phyloP scores from a whole-genome alignment of 177 flowering plant species.

The Vitis hybrid region DNA sequence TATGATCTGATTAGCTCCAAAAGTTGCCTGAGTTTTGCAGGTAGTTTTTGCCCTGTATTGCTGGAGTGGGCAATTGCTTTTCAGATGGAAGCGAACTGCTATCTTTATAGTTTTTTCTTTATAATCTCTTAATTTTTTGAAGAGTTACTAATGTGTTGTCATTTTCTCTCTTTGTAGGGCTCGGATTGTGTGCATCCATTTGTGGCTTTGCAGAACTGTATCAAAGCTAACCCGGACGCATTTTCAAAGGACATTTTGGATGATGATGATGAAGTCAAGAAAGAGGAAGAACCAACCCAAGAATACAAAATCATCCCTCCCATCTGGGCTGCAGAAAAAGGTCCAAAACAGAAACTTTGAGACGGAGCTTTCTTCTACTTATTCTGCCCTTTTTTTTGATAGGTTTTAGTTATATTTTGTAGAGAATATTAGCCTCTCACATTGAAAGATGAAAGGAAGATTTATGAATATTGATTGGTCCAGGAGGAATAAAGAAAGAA shows the following conservation, averaged over 20 bases:
- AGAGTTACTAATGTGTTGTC: neutral
- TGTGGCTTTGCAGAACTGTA: constrained; percentile 81
- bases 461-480: too few species aligned
- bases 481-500: too few species aligned
- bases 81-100: neutral
- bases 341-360: constrained; percentile 38
- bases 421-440: too few species aligned
- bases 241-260: constrained; percentile 67
- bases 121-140: neutral
- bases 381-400: neutral
- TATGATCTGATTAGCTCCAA: too few species aligned
- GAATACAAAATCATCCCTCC: constrained; percentile 68
- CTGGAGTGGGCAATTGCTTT: neutral
- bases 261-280: constrained; percentile 34
- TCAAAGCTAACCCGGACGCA: constrained; percentile 77
- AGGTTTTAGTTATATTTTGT: neutral
- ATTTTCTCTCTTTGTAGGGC: constrained; percentile 43
- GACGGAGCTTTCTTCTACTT: neutral
- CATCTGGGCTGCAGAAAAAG: constrained; percentile 47
- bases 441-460: too few species aligned
- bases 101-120: neutral
- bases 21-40: too few species aligned
- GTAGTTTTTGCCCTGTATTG: neutral
- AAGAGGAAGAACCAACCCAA: constrained; percentile 38
- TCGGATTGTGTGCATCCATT: constrained; percentile 88